These are phyloP conservation scores for Kwoniella botswanensis DNA, from an alignment of 768 basidiomycete genomes.

Conservation along the genomic window DNA sequence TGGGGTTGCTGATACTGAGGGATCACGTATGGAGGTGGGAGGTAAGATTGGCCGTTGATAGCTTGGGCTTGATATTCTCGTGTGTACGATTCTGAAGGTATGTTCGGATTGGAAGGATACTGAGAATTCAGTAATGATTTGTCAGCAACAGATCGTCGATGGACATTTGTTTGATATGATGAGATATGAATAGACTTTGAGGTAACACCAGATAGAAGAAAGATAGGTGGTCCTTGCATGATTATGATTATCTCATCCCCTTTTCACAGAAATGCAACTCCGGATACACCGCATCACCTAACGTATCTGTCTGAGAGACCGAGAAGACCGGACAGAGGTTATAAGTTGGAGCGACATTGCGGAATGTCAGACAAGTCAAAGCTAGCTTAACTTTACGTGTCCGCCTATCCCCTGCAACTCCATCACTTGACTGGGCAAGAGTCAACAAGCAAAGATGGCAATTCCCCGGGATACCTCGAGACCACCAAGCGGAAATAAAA, in stretches of 20 bases:
- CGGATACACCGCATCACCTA: constrained; percentile 1
- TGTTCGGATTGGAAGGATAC: constrained; percentile 2
- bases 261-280: neutral
- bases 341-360: neutral
- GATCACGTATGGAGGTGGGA: constrained; percentile 25
- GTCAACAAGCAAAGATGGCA: neutral
- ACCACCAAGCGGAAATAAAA: neutral
- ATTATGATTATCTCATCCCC: neutral
- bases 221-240: neutral
- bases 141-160: constrained; percentile 8
- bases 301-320: neutral
- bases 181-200: neutral
- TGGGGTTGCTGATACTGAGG: constrained; percentile 12
- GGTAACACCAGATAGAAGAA: neutral
- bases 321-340: constrained; percentile 14
- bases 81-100: neutral
- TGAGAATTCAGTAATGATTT: neutral
- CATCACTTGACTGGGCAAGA: neutral
- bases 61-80: constrained; percentile 5
- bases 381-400: too few species aligned
- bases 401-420: too few species aligned
- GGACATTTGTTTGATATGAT: neutral
- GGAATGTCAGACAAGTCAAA: too few species aligned
- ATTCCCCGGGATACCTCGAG: neutral
- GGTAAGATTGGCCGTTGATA: constrained; percentile 10